phyloP scores from a whole-genome alignment of 495 filamentous ascomycete genomes.

The Lentithecium fluviatile region DNA sequence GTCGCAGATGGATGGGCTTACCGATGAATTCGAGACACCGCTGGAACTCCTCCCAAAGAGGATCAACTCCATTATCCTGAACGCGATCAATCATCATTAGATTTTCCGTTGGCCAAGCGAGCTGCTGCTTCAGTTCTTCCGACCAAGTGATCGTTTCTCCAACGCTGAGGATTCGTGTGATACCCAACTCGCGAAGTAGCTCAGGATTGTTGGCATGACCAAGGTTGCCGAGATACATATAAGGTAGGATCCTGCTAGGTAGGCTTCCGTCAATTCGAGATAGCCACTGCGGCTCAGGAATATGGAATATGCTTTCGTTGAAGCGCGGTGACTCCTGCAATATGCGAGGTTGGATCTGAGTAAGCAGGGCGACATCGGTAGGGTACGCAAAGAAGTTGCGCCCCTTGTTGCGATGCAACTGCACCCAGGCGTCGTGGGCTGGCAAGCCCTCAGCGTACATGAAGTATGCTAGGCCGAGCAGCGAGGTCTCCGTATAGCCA shows the following conservation, averaged over 20 bases:
- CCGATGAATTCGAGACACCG: slow-evolving; percentile 89
- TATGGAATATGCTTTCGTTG: slow-evolving; percentile 20
- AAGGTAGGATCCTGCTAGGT: slow-evolving; percentile 83
- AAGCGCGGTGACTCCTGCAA: slow-evolving; percentile 52
- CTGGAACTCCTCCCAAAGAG: slow-evolving; percentile 81
- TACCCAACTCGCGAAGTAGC: slow-evolving; percentile 73
- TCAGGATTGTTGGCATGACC: slow-evolving; percentile 90
- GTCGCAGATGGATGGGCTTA: slow-evolving; percentile 48
- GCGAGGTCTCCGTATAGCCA: slow-evolving; percentile 91
- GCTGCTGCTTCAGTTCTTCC: slow-evolving; percentile 55
- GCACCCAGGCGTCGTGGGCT: slow-evolving; percentile 80
- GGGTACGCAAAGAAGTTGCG: slow-evolving; percentile 97
- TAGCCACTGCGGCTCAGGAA: slow-evolving; percentile 72
- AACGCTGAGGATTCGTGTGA: slow-evolving; percentile 86
- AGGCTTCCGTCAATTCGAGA: slow-evolving; percentile 82
- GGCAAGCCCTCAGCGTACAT: slow-evolving; percentile 84
- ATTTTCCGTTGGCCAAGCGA: slow-evolving; percentile 69
- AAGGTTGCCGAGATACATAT: slow-evolving; percentile 94
- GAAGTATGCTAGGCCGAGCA: slow-evolving; percentile 83
- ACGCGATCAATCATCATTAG: slow-evolving; percentile 77
- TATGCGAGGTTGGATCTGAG: slow-evolving; percentile 70
- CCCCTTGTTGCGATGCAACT: slow-evolving; percentile 72
- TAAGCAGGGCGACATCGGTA: slow-evolving; percentile 78
- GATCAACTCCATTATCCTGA: slow-evolving; percentile 95
- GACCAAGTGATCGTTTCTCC: slow-evolving; percentile 85